Base-by-base conservation (phyloP, 495 filamentous ascomycete species). In the Bathelium albidoporum region DNA sequence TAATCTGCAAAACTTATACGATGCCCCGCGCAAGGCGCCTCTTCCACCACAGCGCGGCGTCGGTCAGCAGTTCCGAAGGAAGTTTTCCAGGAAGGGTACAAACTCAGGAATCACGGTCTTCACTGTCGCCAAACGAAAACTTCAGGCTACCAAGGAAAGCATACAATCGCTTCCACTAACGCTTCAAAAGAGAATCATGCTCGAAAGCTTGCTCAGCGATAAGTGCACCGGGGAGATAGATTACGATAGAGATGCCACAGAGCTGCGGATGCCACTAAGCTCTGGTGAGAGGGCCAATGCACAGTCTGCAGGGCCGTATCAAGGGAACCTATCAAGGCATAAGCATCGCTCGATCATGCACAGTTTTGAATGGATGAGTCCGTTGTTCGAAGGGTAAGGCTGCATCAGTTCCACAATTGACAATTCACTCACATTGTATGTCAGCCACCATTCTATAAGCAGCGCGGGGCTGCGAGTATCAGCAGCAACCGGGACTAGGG, bases 361-460 rank as follows among this genome's bases (percentile, higher is more conserved):
- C 24, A 55, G 49, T 16, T 55, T 55, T 29, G 49, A 55, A 16
- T 55, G 49, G 49, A 55, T 55, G 49, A 20, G 49, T 55, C 49
- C 49, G 22, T 16, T 55, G 24, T 55, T 55, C 24, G 49, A 55
- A 0, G 49, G 49, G 49, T 55, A 29, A 55, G 49, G 24, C 5
- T 9, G 11, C 5, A 28, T 3, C 7, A 9, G 24, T 28, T 29
- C 10, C 24, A 55, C 9, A 29, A 29, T 26, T 9, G 5, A 29
- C 10, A 10, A n/a, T 26, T 24, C 16, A 29, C 49, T 55, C 16
- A 55, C 49, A 20, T 24, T 29, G 24, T 7, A 16, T 55, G 4
- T 2, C 16, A 55, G 49, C 20, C 49, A 55, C 29, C 49, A 55
- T 29, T 3, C 5, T 9, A 29, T 29, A 2, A 29, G 24, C 24